Percentiles rank a stretch among this genome's conserved stretches.
Evolutionary conservation across 2,329 filamentous ascomycete species (phyloP).

Genomic region (Ophiostoma novo-ulmi): DNA sequence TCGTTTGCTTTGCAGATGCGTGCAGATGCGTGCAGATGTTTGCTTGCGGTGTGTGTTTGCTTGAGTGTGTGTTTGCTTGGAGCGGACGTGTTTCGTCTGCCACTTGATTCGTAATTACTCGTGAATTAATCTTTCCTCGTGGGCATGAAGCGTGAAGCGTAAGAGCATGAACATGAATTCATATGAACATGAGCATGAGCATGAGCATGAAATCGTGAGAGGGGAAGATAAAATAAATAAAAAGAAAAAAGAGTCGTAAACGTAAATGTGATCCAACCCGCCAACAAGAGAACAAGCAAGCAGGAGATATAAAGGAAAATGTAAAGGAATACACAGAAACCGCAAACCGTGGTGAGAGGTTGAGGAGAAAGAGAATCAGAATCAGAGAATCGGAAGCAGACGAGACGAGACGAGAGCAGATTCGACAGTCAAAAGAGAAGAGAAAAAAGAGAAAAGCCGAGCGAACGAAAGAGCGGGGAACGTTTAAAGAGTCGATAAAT

Average conservation of each 20-base stretch:
- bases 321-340: neutral
- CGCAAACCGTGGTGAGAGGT: constrained; percentile 7
- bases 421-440: neutral
- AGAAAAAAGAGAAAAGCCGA: too few relatives aligned
- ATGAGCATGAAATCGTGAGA: constrained; percentile 11
- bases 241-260: neutral
- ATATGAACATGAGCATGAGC: neutral
- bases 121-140: constrained; percentile 7
- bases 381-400: neutral
- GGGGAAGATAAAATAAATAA: constrained; percentile 11
- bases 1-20: neutral
- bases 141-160: constrained; percentile 10
- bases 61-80: too few relatives aligned
- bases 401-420: neutral
- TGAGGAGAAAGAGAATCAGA: neutral
- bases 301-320: constrained; percentile 7
- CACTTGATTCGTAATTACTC: constrained; percentile 2
- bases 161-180: constrained; percentile 9
- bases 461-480: neutral
- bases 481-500: neutral
- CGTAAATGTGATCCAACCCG: neutral
- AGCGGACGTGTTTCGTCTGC: neutral
- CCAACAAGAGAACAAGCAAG: constrained; percentile 12
- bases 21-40: neutral
- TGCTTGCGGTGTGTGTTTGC: neutral